A percentile compares a stretch with the other conserved stretches of the same genome.
These are phyloP conservation scores for Phytophthora pisi DNA, from an alignment of 352 stramenopile genomes.

Conservation along the genomic window DNA sequence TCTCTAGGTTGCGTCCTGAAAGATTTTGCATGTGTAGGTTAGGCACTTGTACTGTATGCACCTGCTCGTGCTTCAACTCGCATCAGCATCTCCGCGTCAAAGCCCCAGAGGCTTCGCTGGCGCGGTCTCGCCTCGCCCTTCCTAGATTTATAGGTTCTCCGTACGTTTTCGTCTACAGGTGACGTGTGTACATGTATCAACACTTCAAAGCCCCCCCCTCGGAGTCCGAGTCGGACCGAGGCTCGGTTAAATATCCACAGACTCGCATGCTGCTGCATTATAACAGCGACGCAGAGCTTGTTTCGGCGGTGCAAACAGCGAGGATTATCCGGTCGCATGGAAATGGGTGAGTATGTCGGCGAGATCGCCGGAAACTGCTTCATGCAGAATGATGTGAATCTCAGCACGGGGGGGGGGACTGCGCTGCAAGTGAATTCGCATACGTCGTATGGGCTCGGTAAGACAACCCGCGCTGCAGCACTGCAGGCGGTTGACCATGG, in stretches of 20 bases:
- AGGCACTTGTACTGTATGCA: too few relatives aligned
- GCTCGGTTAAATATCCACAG: not conserved
- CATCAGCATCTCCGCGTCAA: not conserved
- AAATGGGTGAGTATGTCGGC: conserved; percentile 7
- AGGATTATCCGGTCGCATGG: conserved; percentile 18
- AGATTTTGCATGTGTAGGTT: not conserved
- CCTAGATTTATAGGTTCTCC: conserved; percentile 15
- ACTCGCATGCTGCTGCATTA: not conserved
- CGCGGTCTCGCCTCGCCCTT: not conserved
- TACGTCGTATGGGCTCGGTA: not conserved
- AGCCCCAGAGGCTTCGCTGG: not conserved
- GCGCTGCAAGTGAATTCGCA: not conserved
- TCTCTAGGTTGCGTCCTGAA: conserved; percentile 9
- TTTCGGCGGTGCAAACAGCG: conserved; percentile 10
- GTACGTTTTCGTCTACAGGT: conserved; percentile 21
- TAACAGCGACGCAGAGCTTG: not conserved
- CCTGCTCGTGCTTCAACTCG: not conserved
- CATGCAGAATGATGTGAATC: conserved; percentile 6
- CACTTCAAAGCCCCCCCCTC: not conserved
- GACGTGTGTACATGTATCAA: not conserved
- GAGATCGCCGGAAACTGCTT: conserved; percentile 11
- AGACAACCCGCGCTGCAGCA: not conserved
- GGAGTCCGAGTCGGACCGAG: too few relatives aligned
- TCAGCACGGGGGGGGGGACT: not conserved
- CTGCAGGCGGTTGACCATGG: not conserved